These are phyloP conservation scores for Verbascum thapsus DNA, from an alignment of 257 asterid genomes.

Conservation along the genomic window DNA sequence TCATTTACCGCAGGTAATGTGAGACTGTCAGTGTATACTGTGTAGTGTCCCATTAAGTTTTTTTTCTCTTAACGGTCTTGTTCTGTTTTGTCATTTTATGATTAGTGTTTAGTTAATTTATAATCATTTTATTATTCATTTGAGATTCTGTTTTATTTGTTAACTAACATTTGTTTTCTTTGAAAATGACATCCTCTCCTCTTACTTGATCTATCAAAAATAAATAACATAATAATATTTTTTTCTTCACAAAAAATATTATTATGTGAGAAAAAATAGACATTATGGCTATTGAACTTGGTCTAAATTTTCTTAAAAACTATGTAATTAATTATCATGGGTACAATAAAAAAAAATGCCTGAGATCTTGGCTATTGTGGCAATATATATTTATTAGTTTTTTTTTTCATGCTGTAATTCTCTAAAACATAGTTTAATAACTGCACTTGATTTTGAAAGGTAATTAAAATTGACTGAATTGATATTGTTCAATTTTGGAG, in stretches of 20 bases:
- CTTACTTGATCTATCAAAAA: no score
- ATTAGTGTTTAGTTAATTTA: slow-evolving; percentile 17
- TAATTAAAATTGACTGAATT: slow-evolving; percentile 11
- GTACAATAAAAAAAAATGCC: no score
- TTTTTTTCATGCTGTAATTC: no score
- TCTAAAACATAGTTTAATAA: no score
- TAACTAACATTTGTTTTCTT: slow-evolving; percentile 26
- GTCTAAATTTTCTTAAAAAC: background rate
- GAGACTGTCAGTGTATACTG: no score
- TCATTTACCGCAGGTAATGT: slow-evolving; percentile 74
- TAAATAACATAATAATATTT: no score
- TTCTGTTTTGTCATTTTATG: slow-evolving; percentile 51
- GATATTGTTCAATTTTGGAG: slow-evolving; percentile 11
- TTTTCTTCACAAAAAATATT: no score
- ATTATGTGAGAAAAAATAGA: no score
- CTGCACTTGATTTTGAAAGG: no score
- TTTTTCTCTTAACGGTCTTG: slow-evolving; percentile 45
- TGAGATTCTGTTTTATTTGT: slow-evolving; percentile 18
- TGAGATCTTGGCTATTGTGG: no score
- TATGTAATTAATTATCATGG: background rate
- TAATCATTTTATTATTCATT: background rate
- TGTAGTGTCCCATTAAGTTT: background rate
- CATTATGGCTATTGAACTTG: no score
- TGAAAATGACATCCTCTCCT: slow-evolving; percentile 4
- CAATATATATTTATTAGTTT: no score